phyloP scores from a whole-genome alignment of 1,284 basidiomycete species.

The Sporisorium scitamineum region DNA sequence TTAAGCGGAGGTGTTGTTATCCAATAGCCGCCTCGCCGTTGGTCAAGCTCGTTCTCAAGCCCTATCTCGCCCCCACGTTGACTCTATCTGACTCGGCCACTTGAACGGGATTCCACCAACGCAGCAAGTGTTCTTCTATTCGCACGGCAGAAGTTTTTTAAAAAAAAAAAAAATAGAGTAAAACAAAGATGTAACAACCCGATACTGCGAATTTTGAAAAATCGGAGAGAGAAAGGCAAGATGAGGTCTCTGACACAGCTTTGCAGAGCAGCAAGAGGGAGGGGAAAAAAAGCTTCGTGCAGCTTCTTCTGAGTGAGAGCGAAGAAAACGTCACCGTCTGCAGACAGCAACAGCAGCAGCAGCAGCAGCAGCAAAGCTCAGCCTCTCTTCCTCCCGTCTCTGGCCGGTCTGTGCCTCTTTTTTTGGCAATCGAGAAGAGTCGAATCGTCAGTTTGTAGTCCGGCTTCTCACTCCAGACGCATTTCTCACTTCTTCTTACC shows the following conservation, averaged over 20 bases:
- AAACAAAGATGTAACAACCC: neutral
- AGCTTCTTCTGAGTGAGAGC: slow-evolving; percentile 4
- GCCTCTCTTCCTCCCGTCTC: slow-evolving; percentile 7
- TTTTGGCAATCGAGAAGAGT: neutral
- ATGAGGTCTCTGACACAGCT: slow-evolving; percentile 5
- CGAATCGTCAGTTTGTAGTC: too few species aligned
- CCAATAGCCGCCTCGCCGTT: neutral
- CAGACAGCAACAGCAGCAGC: neutral
- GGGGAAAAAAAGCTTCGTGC: slow-evolving; percentile 21
- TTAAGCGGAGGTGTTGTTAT: neutral
- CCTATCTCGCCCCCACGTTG: slow-evolving; percentile 10
- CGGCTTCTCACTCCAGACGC: slow-evolving; percentile 11
- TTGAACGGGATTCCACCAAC: slow-evolving; percentile 16
- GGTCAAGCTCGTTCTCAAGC: slow-evolving; percentile 1
- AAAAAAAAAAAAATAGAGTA: too few species aligned
- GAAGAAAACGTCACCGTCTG: neutral
- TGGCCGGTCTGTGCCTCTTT: slow-evolving; percentile 7
- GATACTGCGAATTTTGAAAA: neutral
- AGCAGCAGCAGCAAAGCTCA: slow-evolving; percentile 8
- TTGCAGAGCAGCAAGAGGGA: neutral
- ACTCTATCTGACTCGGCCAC: neutral
- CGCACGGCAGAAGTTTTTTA: slow-evolving; percentile 17
- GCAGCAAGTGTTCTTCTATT: slow-evolving; percentile 16
- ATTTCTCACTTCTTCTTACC: slow-evolving; percentile 3
- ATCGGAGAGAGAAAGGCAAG: neutral